Conservation (phyloP, 2,329 filamentous ascomycete genomes). For the Colletotrichum cereale region DNA sequence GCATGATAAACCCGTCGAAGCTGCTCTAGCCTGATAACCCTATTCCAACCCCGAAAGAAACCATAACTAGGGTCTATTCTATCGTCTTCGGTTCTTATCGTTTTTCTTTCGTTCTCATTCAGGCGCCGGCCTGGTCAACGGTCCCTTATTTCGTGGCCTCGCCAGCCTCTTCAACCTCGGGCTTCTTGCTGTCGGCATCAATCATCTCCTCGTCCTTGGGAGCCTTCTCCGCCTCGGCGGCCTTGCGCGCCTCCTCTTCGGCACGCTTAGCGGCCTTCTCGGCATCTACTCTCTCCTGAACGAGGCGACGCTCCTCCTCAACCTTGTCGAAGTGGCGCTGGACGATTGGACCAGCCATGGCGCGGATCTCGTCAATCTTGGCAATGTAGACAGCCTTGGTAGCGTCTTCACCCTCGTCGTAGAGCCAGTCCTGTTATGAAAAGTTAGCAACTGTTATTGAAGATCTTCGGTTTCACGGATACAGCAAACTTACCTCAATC, state of each 20-base stretch:
- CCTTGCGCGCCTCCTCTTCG: constrained; percentile 68
- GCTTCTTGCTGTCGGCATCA: constrained; percentile 67
- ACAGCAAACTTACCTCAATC: constrained; percentile 78
- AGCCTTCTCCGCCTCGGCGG: constrained; percentile 64
- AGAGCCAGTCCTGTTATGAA: constrained; percentile 88
- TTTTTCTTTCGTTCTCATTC: constrained; percentile 19
- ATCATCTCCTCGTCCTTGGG: constrained; percentile 73
- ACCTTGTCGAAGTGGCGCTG: constrained; percentile 97
- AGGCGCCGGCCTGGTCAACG: neutral
- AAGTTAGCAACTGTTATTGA: constrained; percentile 42
- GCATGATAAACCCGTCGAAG: constrained; percentile 34
- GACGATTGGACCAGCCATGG: constrained; percentile 89
- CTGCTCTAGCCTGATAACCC: constrained; percentile 41
- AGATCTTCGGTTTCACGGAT: too few species aligned
- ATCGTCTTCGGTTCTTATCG: constrained; percentile 37
- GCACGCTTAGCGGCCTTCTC: constrained; percentile 82
- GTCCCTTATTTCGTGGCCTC: constrained; percentile 46
- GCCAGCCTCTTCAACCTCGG: constrained; percentile 62
- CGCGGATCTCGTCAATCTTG: constrained; percentile 96
- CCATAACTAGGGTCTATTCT: constrained; percentile 41
- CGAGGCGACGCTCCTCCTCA: constrained; percentile 84
- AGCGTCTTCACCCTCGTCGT: constrained; percentile 95
- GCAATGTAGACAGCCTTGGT: constrained; percentile 93
- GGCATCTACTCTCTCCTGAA: constrained; percentile 82
- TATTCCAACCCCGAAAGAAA: constrained; percentile 40